These are phyloP conservation scores for Diplotaxis tenuifolia DNA, from an alignment of 345 rosid species.

Conservation along the genomic window DNA sequence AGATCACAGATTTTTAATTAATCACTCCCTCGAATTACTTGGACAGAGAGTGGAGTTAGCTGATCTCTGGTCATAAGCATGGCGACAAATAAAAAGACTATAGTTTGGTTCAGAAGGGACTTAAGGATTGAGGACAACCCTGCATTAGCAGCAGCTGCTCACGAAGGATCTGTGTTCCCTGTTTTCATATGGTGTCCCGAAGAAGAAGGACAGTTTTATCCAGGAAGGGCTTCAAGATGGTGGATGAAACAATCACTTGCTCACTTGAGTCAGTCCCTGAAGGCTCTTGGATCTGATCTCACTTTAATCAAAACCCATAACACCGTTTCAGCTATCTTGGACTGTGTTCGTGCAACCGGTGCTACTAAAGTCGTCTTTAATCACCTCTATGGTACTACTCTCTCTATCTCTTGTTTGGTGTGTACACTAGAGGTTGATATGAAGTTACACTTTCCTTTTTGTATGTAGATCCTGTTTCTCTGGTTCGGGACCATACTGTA, in stretches of 20 bases:
- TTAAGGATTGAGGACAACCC: conserved; percentile 94
- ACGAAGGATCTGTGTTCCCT: conserved; percentile 71
- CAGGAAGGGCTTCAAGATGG: conserved; percentile 94
- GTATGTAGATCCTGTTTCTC: conserved; percentile 73
- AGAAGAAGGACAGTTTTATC: conserved; percentile 87
- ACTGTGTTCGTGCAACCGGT: conserved; percentile 54
- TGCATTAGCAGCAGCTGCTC: conserved; percentile 89
- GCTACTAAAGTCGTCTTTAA: conserved; percentile 84
- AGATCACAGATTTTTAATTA: not conserved
- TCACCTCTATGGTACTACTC: conserved; percentile 71
- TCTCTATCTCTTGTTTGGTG: not conserved
- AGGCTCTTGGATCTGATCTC: conserved; percentile 77
- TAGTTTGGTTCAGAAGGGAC: conserved; percentile 98
- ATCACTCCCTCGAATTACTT: not conserved
- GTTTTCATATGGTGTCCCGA: conserved; percentile 91
- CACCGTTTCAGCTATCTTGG: conserved; percentile 64
- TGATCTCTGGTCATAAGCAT: conserved; percentile 28
- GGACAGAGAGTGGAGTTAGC: conserved; percentile 10
- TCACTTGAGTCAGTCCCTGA: conserved; percentile 63
- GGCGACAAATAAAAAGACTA: conserved; percentile 51
- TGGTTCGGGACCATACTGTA: conserved; percentile 75
- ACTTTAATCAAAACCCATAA: conserved; percentile 61
- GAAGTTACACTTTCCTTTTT: not conserved
- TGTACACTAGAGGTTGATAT: not conserved
- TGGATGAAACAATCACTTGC: conserved; percentile 90